Evolutionary conservation across 2,329 filamentous ascomycete species (phyloP).

Genomic region (Botrytis tulipae): DNA sequence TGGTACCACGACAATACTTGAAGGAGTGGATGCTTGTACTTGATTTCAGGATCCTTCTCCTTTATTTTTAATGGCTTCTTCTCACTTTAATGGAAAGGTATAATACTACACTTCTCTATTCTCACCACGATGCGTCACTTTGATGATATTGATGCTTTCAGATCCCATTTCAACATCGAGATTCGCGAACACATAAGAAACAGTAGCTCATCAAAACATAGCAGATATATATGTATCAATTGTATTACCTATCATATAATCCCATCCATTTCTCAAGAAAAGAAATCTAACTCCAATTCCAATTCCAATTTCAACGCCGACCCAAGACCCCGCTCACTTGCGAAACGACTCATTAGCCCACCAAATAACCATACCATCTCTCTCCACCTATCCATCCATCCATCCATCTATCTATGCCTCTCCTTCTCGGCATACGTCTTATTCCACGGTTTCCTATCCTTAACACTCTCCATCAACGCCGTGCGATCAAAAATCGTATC

Average conservation of each 20-base stretch:
- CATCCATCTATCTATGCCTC: neutral
- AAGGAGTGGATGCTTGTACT: neutral
- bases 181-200: neutral
- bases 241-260: neutral
- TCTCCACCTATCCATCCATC: neutral
- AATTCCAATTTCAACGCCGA: neutral
- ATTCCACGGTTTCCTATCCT: slow-evolving; percentile 24
- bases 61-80: neutral
- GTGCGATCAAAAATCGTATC: slow-evolving; percentile 27
- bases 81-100: neutral
- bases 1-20: too few relatives aligned
- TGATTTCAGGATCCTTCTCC: neutral
- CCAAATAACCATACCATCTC: neutral
- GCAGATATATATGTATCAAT: neutral
- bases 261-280: neutral
- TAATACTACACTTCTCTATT: neutral
- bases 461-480: slow-evolving; percentile 22
- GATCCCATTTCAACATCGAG: neutral
- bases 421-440: slow-evolving; percentile 23
- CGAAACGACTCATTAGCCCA: neutral
- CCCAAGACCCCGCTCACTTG: neutral
- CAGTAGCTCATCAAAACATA: neutral
- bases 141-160: neutral
- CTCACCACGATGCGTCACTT: neutral
- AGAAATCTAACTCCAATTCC: neutral